A percentile compares a stretch with the other conserved stretches of the same genome.
Evolutionary conservation across 805 yeast genomes (phyloP).

Genomic region (Yamadazyma nakazawae): DNA sequence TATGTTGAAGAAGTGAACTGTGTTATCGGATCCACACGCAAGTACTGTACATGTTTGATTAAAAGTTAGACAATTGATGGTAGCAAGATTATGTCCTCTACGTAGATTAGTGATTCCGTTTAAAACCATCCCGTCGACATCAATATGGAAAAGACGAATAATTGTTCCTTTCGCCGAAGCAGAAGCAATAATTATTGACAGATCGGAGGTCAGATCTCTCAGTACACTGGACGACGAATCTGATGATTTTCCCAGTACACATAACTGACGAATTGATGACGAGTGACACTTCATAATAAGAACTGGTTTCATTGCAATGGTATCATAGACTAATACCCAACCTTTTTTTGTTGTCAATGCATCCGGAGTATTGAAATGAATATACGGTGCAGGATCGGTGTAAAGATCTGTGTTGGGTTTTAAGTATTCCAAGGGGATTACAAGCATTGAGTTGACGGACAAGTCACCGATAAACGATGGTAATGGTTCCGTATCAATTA

Average conservation of each 20-base stretch:
- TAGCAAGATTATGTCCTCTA: slow-evolving; percentile 39
- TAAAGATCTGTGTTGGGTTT: not conserved
- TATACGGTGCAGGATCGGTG: slow-evolving; percentile 24
- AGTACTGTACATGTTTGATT: slow-evolving; percentile 30
- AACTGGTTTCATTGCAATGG: slow-evolving; percentile 28
- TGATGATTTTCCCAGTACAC: slow-evolving; percentile 13
- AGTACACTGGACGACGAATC: slow-evolving; percentile 19
- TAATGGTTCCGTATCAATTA: slow-evolving; percentile 26
- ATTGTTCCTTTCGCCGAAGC: slow-evolving; percentile 45
- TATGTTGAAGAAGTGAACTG: slow-evolving; percentile 39
- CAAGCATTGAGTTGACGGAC: slow-evolving; percentile 30
- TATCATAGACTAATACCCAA: slow-evolving; percentile 41
- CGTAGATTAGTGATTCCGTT: slow-evolving; percentile 33
- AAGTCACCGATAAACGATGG: slow-evolving; percentile 32
- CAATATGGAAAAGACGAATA: slow-evolving; percentile 30
- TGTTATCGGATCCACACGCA: slow-evolving; percentile 41
- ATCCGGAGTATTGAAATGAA: slow-evolving; percentile 19
- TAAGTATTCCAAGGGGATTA: slow-evolving; percentile 29
- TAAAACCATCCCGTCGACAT: slow-evolving; percentile 17
- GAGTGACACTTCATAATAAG: slow-evolving; percentile 41
- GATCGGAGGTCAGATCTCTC: not conserved
- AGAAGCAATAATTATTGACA: slow-evolving; percentile 28
- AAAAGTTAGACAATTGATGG: slow-evolving; percentile 33
- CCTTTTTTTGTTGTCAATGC: slow-evolving; percentile 30
- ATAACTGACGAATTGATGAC: slow-evolving; percentile 30